phyloP scores from a whole-genome alignment of 2,329 filamentous ascomycete species.

The Meredithiella fracta region DNA sequence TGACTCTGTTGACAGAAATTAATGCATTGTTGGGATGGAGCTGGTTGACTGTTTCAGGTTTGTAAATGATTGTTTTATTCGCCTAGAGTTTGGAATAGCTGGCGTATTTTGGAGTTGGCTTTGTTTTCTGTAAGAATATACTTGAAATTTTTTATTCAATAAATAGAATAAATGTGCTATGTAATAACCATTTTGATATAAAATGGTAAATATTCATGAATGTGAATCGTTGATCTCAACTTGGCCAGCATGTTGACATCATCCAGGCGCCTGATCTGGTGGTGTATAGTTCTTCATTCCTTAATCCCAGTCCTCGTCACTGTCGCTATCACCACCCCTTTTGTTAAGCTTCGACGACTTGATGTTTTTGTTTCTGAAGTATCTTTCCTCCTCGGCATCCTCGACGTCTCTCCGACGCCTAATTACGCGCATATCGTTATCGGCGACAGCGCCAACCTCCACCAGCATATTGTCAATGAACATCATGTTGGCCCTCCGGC shows the following conservation, averaged over 20 bases:
- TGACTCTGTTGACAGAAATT: background rate
- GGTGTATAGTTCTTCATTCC: constrained; percentile 4
- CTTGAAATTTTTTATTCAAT: background rate
- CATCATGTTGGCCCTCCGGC: constrained; percentile 50
- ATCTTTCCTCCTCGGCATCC: constrained; percentile 42
- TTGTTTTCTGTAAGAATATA: too few species aligned
- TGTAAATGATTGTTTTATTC: too few species aligned
- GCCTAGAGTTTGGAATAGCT: too few species aligned
- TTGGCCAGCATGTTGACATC: constrained; percentile 4
- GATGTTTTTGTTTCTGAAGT: constrained; percentile 30
- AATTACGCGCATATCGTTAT: constrained; percentile 61
- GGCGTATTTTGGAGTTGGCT: background rate
- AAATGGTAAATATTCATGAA: background rate
- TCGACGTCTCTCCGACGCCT: constrained; percentile 43
- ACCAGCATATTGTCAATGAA: constrained; percentile 71
- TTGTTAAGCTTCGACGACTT: constrained; percentile 31
- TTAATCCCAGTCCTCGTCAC: constrained; percentile 47
- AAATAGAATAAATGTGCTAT: constrained; percentile 8
- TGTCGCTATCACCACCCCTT: constrained; percentile 30
- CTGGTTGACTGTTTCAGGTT: too few species aligned
- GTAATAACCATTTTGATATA: constrained; percentile 3
- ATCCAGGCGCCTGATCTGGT: background rate
- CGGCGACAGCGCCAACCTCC: constrained; percentile 62
- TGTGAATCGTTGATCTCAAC: constrained; percentile 1
- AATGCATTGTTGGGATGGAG: background rate